phyloP scores from a whole-genome alignment of 768 basidiomycete species.

The Galerina sulciceps region DNA sequence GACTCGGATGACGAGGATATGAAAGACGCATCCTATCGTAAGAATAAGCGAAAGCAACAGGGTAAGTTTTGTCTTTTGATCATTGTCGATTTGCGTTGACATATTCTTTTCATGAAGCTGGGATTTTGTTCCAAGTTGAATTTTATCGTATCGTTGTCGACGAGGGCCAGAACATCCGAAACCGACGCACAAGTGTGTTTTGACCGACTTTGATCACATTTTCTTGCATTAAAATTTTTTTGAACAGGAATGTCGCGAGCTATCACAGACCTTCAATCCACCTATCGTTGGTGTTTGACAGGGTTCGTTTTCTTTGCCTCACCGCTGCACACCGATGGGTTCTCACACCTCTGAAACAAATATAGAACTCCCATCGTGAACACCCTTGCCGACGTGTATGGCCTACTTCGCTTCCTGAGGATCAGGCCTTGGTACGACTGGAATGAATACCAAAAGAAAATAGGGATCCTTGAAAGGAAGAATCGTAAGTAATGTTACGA shows the following conservation, averaged over 20 bases:
- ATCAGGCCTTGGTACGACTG: slow-evolving; percentile 54
- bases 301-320: slow-evolving; percentile 39
- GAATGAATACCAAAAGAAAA: slow-evolving; percentile 40
- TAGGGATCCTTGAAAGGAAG: slow-evolving; percentile 50
- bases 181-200: slow-evolving; percentile 50
- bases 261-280: slow-evolving; percentile 53
- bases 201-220: not conserved
- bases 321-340: not conserved
- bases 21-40: slow-evolving; percentile 21
- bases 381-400: slow-evolving; percentile 57
- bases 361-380: slow-evolving; percentile 69
- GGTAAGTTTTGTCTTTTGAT: slow-evolving; percentile 21
- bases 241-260: slow-evolving; percentile 53
- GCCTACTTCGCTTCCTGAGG: slow-evolving; percentile 45
- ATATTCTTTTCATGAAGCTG: slow-evolving; percentile 30
- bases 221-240: not conserved
- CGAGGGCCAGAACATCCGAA: slow-evolving; percentile 60
- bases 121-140: slow-evolving; percentile 54
- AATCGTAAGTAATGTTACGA: slow-evolving; percentile 41
- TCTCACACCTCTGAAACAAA: not conserved
- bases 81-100: not conserved
- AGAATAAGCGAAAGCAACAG: slow-evolving; percentile 36
- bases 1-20: slow-evolving; percentile 41
- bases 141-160: slow-evolving; percentile 60
- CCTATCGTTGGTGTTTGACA: slow-evolving; percentile 70